Conservation (phyloP, 1,284 basidiomycete species). For the Pyrrhoderma noxium region DNA sequence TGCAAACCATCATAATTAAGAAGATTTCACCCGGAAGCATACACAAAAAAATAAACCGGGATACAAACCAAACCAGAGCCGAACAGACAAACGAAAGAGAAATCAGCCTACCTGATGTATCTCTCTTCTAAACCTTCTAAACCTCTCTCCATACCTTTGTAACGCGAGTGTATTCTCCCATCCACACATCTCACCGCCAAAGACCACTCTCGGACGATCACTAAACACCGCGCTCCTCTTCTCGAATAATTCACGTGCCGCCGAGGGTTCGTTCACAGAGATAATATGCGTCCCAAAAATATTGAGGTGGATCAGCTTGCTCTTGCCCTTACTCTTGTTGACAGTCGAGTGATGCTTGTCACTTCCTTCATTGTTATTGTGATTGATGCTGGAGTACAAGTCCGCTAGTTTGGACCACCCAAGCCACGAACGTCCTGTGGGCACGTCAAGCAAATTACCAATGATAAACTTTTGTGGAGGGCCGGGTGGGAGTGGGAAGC, state of each 20-base stretch:
- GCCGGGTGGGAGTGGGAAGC: slow-evolving; percentile 6
- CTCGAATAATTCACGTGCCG: slow-evolving; percentile 16
- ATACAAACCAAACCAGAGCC: no score
- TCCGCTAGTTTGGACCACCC: background rate
- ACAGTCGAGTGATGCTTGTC: background rate
- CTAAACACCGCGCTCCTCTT: slow-evolving; percentile 16
- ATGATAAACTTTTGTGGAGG: slow-evolving; percentile 7
- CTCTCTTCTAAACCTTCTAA: background rate
- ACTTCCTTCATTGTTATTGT: no score
- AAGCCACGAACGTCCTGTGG: slow-evolving; percentile 5
- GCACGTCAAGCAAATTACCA: slow-evolving; percentile 10
- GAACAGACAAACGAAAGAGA: no score
- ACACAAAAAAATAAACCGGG: no score
- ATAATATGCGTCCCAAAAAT: slow-evolving; percentile 16
- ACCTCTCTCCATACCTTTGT: slow-evolving; percentile 3
- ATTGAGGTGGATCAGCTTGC: background rate
- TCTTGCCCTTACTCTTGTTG: no score
- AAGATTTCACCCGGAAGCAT: no score
- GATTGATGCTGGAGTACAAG: no score
- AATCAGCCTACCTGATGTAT: background rate
- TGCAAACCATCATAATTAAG: no score
- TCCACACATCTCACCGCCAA: slow-evolving; percentile 12
- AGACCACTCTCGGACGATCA: slow-evolving; percentile 9
- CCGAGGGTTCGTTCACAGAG: slow-evolving; percentile 3
- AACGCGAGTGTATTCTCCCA: slow-evolving; percentile 10